Percentiles rank a stretch among this genome's conserved stretches.
These are phyloP conservation scores for Yamadazyma endophytica DNA, from an alignment of 805 yeast species.

Conservation along the genomic window DNA sequence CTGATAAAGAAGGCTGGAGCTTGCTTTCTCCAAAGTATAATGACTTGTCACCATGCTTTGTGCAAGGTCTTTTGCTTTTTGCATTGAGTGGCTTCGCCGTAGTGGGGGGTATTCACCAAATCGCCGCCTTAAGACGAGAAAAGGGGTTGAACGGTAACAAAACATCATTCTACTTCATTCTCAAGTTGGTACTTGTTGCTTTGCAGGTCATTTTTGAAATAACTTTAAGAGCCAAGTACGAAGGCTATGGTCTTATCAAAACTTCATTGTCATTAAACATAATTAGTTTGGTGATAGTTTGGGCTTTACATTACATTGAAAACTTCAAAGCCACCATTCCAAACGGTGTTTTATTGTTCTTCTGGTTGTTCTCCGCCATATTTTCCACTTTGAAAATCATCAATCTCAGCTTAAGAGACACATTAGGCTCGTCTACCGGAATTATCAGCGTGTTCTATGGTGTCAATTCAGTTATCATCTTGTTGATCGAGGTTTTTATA, in stretches of 20 bases:
- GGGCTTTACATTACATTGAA: slow-evolving; percentile 65
- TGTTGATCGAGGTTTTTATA: slow-evolving; percentile 40
- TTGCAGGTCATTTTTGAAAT: slow-evolving; percentile 37
- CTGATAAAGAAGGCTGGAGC: slow-evolving; percentile 40
- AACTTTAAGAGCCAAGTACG: slow-evolving; percentile 12
- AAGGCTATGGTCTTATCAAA: slow-evolving; percentile 19
- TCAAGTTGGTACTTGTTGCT: slow-evolving; percentile 36
- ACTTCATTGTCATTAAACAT: slow-evolving; percentile 24
- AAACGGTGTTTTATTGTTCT: slow-evolving; percentile 63
- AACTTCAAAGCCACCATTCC: slow-evolving; percentile 63
- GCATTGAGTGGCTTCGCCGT: slow-evolving; percentile 40
- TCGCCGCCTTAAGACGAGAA: slow-evolving; percentile 24
- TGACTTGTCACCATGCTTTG: slow-evolving; percentile 59
- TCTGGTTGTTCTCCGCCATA: slow-evolving; percentile 62
- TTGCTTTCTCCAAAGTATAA: slow-evolving; percentile 36
- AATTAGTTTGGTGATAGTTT: slow-evolving; percentile 47
- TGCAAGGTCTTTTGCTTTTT: slow-evolving; percentile 48
- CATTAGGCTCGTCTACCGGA: slow-evolving; percentile 15
- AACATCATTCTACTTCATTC: slow-evolving; percentile 34
- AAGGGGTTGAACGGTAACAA: slow-evolving; percentile 24
- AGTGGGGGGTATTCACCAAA: slow-evolving; percentile 36
- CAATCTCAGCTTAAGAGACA: slow-evolving; percentile 36
- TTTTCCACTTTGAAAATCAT: slow-evolving; percentile 44
- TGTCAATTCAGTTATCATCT: slow-evolving; percentile 37
- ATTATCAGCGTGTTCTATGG: slow-evolving; percentile 26